phyloP scores from a whole-genome alignment of 371 early-diverging fungal species.

The Rhizopus stolonifer region DNA sequence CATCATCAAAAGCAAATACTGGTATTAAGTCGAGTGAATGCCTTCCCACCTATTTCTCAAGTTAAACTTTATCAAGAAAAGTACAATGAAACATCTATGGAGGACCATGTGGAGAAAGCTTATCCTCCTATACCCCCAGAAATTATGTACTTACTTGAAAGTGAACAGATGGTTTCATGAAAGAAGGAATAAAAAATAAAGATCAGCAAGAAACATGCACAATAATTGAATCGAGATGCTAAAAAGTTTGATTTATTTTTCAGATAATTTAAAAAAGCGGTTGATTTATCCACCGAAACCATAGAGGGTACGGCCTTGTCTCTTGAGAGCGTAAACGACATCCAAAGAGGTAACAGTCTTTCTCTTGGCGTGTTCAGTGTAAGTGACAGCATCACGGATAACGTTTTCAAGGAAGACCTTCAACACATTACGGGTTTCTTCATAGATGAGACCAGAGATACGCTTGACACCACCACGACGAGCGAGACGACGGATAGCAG shows the following conservation, averaged over 20 bases:
- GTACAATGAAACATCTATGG: constrained; percentile 22
- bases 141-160: constrained; percentile 4
- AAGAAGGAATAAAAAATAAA: too few relatives aligned
- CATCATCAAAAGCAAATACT: constrained; percentile 22
- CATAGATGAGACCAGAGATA: constrained; percentile 99
- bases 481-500: constrained; percentile 99
- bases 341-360: constrained; percentile 97
- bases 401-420: constrained; percentile 98
- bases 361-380: constrained; percentile 99
- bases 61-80: constrained; percentile 15
- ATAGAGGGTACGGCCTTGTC: constrained; percentile 94
- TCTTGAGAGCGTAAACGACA: constrained; percentile 97
- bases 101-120: constrained; percentile 18
- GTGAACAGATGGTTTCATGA: too few relatives aligned
- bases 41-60: constrained; percentile 28
- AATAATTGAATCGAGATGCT: too few relatives aligned
- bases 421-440: constrained; percentile 97
- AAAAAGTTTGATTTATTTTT: too few relatives aligned
- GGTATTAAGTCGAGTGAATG: constrained; percentile 28
- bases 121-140: constrained; percentile 10
- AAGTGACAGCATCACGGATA: constrained; percentile 97
- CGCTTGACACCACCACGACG: constrained; percentile 99
- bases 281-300: constrained; percentile 31
- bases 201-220: too few relatives aligned
- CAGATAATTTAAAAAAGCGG: too few relatives aligned